Base-by-base conservation (phyloP, 306 rosid species). In the Begonia masoniana region DNA sequence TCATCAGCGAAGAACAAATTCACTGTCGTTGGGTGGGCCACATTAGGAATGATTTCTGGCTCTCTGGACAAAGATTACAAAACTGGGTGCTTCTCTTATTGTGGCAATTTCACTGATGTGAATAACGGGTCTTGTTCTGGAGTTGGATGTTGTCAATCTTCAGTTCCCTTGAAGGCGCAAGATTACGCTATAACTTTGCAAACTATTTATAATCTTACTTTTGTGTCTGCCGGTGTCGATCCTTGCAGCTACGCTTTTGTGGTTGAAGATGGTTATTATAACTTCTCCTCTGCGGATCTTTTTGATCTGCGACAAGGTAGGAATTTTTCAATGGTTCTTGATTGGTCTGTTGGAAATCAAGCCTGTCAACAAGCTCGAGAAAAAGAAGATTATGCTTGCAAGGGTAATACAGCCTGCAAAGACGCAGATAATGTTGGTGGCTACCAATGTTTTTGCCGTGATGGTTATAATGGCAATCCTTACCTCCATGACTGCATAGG, bases 401-500 rank as follows among this genome's bases (percentile, higher is more conserved):
- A 42, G 41, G 52, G 46, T 0, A 48, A 52, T 0, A 50, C 59
- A 7, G 15, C 13, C 23, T 41, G 49, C 7, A n/a, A 46, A 7
- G 17, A 52, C 1, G 12, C n/a, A 15, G 1, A 12, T 0, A 36
- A 21, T 15, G 15, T 13, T 11, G 2, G 2, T 57, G 71, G 76
- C 15, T 73, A 80, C 21, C 59, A 19, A 10, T 80, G 87, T 45
- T 35, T 26, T 6, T 73, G 82, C 51, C 23, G 13, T 5, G 0
- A 15, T 0, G 82, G 82, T 15, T 80, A 13, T 12, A n/a, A n/a
- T 1, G 86, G 87, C 5, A 76, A 65, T 31, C 80, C 76, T 16
- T 80, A 71, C 60, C 72, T 71, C 7, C 24, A 4, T 23, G 9
- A 56, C 14, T 82, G 73, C 54, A 4, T 31, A 5, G 39, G 39